Evolutionary conservation across 805 yeast species (phyloP), one percentile per base, ranked within the genome.

Genomic region (Hanseniaspora singularis): DNA sequence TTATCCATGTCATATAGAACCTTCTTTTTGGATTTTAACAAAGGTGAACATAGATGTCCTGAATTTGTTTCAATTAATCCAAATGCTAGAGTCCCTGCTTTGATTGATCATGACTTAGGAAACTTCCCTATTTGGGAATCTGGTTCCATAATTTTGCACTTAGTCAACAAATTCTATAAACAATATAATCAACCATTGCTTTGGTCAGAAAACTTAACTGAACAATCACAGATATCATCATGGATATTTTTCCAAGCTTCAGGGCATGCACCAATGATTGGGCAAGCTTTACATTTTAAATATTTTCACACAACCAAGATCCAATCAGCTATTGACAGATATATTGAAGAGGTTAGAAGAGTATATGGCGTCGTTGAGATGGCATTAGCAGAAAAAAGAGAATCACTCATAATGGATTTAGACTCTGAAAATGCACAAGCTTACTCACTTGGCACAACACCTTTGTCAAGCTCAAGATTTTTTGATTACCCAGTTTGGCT

Each of bases 181-280:
- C 84, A 81, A 52, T 72, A 68, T 44, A 83, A 83, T 7, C 81
- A 89, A 55, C 70, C 83, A 9, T 72, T 86, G 46, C 58, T 62
- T 33, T 89, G 94, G 86, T 77, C 94, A 3, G 79, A 76, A 45
- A 81, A 80, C 57, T 60, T 81, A 45, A 69, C 75, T 12, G 95
- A 85, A 53, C 95, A 86, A 65, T 72, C 88, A 3, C 89, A 81
- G 60, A 85, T 88, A 49, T 72, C 77, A 51, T 76, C 87, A 6
- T 88, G 96, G 96, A 69, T 89, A 32, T 88, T 85, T 58, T 88
- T 88, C 69, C 97, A 88, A 65, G 86, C 96, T 2, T 81, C 94
- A 4, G 96, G 97, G 6, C 96, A 87, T 61, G 95, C 96, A 0
- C 96, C 96, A n/a, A 88, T 88, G 95, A 83, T 88, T 55, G 96